Conservation (phyloP, 1,139 yeast genomes). For the Diutina mesorugosa region DNA sequence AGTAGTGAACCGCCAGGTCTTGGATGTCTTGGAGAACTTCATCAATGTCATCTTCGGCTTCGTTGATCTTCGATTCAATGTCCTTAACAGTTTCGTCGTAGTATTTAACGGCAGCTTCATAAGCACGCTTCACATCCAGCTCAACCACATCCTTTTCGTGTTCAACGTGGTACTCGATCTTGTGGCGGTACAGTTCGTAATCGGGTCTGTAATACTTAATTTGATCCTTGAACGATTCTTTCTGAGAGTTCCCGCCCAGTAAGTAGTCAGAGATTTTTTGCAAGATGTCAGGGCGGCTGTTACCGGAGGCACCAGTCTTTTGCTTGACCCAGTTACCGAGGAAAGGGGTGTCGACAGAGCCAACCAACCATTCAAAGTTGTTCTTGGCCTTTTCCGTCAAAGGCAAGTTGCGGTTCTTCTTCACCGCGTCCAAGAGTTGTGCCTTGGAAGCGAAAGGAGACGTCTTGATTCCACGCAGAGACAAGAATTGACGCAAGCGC, state of each 20-base stretch:
- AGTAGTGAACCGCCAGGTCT: conserved; percentile 12
- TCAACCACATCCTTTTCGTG: conserved; percentile 10
- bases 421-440: conserved; percentile 37
- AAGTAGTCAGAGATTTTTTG: not conserved
- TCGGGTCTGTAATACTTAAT: conserved; percentile 11
- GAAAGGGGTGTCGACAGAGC: conserved; percentile 11
- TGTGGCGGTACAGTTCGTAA: conserved; percentile 9
- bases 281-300: not conserved
- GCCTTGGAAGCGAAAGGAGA: conserved; percentile 33
- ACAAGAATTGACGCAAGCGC: conserved; percentile 36
- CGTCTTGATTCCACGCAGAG: conserved; percentile 34
- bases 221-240: conserved; percentile 7
- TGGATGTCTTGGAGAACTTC: conserved; percentile 13
- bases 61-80: conserved; percentile 13
- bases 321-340: conserved; percentile 14
- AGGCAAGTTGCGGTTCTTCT: conserved; percentile 21
- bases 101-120: conserved; percentile 22
- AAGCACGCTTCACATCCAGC: conserved; percentile 11
- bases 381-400: conserved; percentile 5
- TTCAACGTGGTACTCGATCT: conserved; percentile 5
- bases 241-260: not conserved
- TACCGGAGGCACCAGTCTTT: conserved; percentile 10
- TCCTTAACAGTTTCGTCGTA: conserved; percentile 24
- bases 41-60: conserved; percentile 10
- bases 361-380: conserved; percentile 10